These are phyloP conservation scores for Linum trigynum DNA, from an alignment of 345 rosid species.

Conservation along the genomic window DNA sequence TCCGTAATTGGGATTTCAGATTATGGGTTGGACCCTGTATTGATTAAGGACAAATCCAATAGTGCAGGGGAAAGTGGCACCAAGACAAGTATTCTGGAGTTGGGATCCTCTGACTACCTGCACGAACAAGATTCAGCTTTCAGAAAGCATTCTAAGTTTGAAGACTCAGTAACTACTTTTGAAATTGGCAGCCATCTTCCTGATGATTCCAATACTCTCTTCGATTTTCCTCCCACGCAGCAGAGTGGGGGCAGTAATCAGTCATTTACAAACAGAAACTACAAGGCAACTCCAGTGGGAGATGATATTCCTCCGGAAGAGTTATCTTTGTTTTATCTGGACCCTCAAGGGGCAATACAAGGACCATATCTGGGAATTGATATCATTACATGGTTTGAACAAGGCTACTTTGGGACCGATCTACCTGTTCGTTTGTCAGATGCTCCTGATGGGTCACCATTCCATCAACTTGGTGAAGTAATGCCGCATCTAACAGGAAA, in stretches of 20 bases:
- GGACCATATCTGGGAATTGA: slow-evolving; percentile 24
- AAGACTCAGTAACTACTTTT: slow-evolving; percentile 6
- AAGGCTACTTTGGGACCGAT: slow-evolving; percentile 26
- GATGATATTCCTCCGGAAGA: slow-evolving; percentile 9
- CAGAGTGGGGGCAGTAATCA: neutral
- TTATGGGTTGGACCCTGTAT: slow-evolving; percentile 4
- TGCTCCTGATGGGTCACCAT: slow-evolving; percentile 20
- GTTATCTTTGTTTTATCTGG: slow-evolving; percentile 15
- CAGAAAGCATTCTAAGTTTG: slow-evolving; percentile 4
- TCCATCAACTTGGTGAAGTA: slow-evolving; percentile 18
- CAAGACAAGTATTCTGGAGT: slow-evolving; percentile 7
- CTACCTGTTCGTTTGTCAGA: slow-evolving; percentile 18
- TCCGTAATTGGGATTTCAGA: neutral
- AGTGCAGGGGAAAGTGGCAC: neutral
- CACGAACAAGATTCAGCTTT: slow-evolving; percentile 11
- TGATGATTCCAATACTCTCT: slow-evolving; percentile 12
- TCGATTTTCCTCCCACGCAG: slow-evolving; percentile 8
- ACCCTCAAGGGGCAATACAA: slow-evolving; percentile 17
- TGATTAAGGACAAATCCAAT: slow-evolving; percentile 2
- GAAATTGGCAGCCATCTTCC: slow-evolving; percentile 11
- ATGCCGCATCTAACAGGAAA: slow-evolving; percentile 15
- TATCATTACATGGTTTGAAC: slow-evolving; percentile 21
- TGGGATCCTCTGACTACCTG: slow-evolving; percentile 14
- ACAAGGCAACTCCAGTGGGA: neutral
- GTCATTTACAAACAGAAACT: neutral